Evolutionary conservation across 371 early-diverging fungal species (phyloP), one percentile per base, ranked within the genome.

Genomic region (Lichtheimia ramosa): DNA sequence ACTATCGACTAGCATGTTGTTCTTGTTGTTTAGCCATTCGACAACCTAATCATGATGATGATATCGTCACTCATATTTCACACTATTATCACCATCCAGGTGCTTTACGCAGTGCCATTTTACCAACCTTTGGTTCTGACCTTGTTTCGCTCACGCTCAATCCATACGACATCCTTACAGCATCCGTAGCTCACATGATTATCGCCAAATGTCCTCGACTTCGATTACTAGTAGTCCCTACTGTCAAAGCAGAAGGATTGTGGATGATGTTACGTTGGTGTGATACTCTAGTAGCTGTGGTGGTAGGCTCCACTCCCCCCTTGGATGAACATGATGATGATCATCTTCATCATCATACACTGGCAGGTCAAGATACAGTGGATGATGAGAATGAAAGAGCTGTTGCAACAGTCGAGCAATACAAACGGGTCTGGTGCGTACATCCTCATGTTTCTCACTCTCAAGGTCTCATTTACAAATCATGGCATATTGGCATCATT

Each of bases 401-500:
- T 0, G 76, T 79, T 5, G 68, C 63, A 34, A 71, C 74, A 5
- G 63, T 79, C 14, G 61, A 66, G 34, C 61, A 62, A 15, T 71
- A 79, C 49, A 73, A 71, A 59, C 59, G 79, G 42, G 79, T 79
- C 6, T 79, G 74, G 79, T 75, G 74, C 57, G 66, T 79, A 2
- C 79, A 79, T 54, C 48, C 57, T 16, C 63, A 46, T 15, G 23
- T 41, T 13, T n/a, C 48, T 12, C 46, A 59, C 16, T 20, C 48
- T 43, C 42, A 49, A 43, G 43, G 50, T 39, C 52, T 40, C 16
- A 41, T 8, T 63, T 39, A 46, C 12, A 66, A 64, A 61, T 67
- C 68, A 46, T 77, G 79, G 79, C 79, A 79, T 64, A 73, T 79
- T 51, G 79, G 79, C 16, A 75, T 79, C 48, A 59, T 73, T 48